These are phyloP conservation scores for Sindora glabra DNA, from an alignment of 306 rosid genomes.

Conservation along the genomic window DNA sequence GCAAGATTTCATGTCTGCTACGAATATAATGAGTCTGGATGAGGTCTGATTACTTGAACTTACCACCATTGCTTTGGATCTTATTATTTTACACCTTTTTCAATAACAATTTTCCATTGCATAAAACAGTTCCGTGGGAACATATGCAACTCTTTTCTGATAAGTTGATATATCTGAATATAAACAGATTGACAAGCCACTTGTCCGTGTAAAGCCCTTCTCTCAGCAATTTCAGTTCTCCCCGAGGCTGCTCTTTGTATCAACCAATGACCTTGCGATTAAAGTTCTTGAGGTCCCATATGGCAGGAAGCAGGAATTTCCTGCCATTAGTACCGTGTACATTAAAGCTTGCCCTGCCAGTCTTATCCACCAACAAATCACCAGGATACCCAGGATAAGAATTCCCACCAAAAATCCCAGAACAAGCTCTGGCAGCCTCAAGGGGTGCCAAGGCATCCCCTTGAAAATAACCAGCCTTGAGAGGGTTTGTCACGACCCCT, in stretches of 20 bases:
- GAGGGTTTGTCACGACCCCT: constrained; percentile 25
- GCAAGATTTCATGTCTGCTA: too few species aligned
- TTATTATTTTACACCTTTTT: too few species aligned
- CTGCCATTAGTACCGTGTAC: constrained; percentile 16
- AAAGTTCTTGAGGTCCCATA: constrained; percentile 8
- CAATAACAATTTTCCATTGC: too few species aligned
- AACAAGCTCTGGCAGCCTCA: constrained; percentile 26
- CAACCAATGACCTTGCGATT: constrained; percentile 10
- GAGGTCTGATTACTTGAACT: too few species aligned
- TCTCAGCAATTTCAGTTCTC: neutral
- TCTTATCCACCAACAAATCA: constrained; percentile 1
- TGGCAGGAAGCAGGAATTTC: constrained; percentile 30
- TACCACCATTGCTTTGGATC: too few species aligned
- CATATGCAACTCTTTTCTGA: too few species aligned
- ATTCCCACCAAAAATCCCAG: constrained; percentile 19
- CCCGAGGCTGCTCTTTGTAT: neutral
- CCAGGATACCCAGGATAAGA: constrained; percentile 32
- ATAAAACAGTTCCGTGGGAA: too few species aligned
- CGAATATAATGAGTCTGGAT: too few species aligned
- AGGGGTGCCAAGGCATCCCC: constrained; percentile 18
- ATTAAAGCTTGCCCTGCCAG: constrained; percentile 13
- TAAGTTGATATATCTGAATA: too few species aligned
- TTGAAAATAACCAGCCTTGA: constrained; percentile 16
- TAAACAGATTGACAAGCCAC: neutral
- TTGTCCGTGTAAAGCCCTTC: neutral